Conservation (phyloP, 2,329 filamentous ascomycete genomes). For the Mycogone perniciosa region DNA sequence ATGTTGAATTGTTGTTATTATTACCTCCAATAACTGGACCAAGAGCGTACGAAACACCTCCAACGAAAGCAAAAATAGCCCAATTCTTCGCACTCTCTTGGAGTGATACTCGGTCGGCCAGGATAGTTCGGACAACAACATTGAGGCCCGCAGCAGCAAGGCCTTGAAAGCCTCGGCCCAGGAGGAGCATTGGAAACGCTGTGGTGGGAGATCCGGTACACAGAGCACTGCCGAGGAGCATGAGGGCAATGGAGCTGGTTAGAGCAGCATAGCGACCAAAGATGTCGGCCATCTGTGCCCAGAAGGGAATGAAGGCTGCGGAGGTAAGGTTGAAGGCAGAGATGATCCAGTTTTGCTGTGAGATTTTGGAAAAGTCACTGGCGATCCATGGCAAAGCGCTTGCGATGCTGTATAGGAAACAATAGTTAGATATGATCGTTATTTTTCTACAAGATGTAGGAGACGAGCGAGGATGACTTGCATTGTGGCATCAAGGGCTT, state of each 20-base stretch:
- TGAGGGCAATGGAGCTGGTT: slow-evolving; percentile 49
- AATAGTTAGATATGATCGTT: background rate
- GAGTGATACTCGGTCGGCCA: slow-evolving; percentile 58
- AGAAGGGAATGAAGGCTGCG: slow-evolving; percentile 60
- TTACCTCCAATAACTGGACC: slow-evolving; percentile 55
- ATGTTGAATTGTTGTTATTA: background rate
- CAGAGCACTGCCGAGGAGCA: slow-evolving; percentile 54
- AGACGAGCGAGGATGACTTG: slow-evolving; percentile 15
- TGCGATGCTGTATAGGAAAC: slow-evolving; percentile 22
- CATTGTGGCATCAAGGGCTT: slow-evolving; percentile 60
- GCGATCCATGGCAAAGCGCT: slow-evolving; percentile 49
- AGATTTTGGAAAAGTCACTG: slow-evolving; percentile 52
- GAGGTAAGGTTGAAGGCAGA: slow-evolving; percentile 62
- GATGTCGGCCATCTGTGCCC: slow-evolving; percentile 58
- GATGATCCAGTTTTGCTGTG: slow-evolving; percentile 63
- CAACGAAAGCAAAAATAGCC: slow-evolving; percentile 54
- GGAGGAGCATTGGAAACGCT: slow-evolving; percentile 52
- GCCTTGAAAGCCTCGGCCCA: slow-evolving; percentile 59
- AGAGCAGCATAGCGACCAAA: slow-evolving; percentile 57
- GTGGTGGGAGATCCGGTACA: slow-evolving; percentile 51
- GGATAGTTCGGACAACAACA: slow-evolving; percentile 54
- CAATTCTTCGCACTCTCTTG: slow-evolving; percentile 57
- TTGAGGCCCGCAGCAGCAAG: slow-evolving; percentile 55
- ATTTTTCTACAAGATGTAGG: background rate
- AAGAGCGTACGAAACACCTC: slow-evolving; percentile 52